Percentiles rank a stretch among this genome's conserved stretches.
Evolutionary conservation across 495 filamentous ascomycete species (phyloP).

Genomic region (Aspergillus affinis): DNA sequence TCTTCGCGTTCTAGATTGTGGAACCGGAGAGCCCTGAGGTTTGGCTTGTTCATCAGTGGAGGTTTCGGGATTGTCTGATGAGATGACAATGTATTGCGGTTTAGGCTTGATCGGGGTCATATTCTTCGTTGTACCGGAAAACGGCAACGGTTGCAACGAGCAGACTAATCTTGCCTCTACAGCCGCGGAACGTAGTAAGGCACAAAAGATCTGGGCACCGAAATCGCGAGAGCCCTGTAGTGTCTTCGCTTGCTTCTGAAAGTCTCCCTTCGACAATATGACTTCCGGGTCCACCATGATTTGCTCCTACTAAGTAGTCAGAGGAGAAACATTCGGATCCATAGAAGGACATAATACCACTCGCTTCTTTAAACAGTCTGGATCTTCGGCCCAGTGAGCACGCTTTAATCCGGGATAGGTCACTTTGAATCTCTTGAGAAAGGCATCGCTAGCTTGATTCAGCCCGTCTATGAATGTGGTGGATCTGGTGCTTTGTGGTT

Average conservation of each 20-base stretch:
- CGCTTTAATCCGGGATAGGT: constrained; percentile 68
- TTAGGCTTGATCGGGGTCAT: constrained; percentile 39
- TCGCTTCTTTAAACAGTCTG: constrained; percentile 58
- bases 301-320: constrained; percentile 26
- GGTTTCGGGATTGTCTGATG: constrained; percentile 37
- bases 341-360: constrained; percentile 25
- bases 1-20: constrained; percentile 29
- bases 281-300: constrained; percentile 42
- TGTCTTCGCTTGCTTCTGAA: constrained; percentile 61
- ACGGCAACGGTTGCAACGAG: constrained; percentile 82
- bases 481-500: constrained; percentile 69
- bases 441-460: constrained; percentile 64
- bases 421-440: constrained; percentile 63
- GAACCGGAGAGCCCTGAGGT: constrained; percentile 15
- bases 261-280: constrained; percentile 64
- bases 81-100: constrained; percentile 36
- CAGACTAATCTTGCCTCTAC: constrained; percentile 88
- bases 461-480: constrained; percentile 78
- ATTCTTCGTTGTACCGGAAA: constrained; percentile 59
- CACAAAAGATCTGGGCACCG: constrained; percentile 87
- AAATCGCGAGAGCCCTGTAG: constrained; percentile 82
- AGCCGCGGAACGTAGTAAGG: constrained; percentile 71
- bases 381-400: constrained; percentile 69
- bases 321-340: not conserved
- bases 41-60: constrained; percentile 27